A percentile compares a stretch with the other conserved stretches of the same genome.
These are phyloP conservation scores for Lasiosphaeriaceae sp. DNA, from an alignment of 495 filamentous ascomycete genomes.

Conservation along the genomic window DNA sequence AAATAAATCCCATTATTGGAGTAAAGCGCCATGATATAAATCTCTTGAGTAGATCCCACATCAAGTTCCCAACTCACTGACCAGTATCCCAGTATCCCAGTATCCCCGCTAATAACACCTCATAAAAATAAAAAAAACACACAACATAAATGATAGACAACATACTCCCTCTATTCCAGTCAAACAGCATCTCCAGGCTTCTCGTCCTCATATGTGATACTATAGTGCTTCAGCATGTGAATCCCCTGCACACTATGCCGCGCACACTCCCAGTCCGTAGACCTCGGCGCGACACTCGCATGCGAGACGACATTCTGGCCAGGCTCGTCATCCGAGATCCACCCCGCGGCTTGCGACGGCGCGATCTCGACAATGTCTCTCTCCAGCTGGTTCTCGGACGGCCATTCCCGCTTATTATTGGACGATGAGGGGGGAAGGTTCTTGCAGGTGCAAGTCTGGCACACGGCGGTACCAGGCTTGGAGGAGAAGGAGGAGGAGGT, in stretches of 20 bases:
- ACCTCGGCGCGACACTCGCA: too few species aligned
- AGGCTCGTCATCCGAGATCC: neutral
- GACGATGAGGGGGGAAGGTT: neutral
- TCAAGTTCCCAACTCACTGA: too few species aligned
- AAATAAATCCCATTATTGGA: too few species aligned
- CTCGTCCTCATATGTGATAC: conserved; percentile 4
- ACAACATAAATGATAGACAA: too few species aligned
- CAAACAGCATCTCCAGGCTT: neutral
- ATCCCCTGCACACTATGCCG: neutral
- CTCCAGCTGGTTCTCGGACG: neutral
- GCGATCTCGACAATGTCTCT: neutral
- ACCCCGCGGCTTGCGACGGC: neutral
- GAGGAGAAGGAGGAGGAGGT: conserved; percentile 8
- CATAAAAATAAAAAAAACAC: too few species aligned
- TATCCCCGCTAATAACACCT: too few species aligned
- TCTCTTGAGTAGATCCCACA: too few species aligned
- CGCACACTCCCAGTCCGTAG: neutral
- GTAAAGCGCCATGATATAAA: too few species aligned
- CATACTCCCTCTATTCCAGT: too few species aligned
- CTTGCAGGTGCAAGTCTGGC: neutral
- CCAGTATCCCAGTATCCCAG: too few species aligned
- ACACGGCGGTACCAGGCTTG: neutral
- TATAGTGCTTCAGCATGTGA: conserved; percentile 7
- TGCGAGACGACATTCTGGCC: too few species aligned
- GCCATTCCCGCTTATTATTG: neutral